Evolutionary conservation across 768 basidiomycete species (phyloP), one percentile per base, ranked within the genome.

Genomic region (Cyclocybe cylindracea): DNA sequence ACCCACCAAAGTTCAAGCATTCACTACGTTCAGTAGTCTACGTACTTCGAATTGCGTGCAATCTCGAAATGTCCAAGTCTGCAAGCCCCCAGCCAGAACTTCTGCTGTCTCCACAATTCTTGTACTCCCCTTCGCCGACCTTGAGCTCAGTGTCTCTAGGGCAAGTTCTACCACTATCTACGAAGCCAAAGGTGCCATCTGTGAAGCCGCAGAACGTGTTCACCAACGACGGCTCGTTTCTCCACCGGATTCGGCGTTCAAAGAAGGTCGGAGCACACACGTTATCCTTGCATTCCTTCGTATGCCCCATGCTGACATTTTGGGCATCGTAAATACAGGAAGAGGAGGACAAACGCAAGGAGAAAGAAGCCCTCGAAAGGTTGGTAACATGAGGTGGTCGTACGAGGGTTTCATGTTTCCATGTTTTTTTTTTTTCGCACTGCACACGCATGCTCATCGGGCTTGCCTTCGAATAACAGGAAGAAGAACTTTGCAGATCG

Each of bases 161-260:
- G 24, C 24, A 24, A 24, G 24, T 24, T 24, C 5, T 24, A 24
- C 24, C 24, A 24, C 3, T 40, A 43, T 39, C 38, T 42, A 29
- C 42, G 70, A 84, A 80, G 57, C 70, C 77, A 10, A 70, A 73
- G 43, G 50, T 66, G 14, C 45, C 52, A 24, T 42, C 54, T 7
- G 50, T 40, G 39, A 73, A 72, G 48, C 66, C 70, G 8, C 47
- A 53, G 18, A 87, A 86, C 62, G 77, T 87, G 16, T 88, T 88
- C 63, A 76, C 84, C 48, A 80, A 86, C 62, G 86, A 87, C 58
- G 86, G 86, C 7, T 85, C 84, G 7, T 87, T 87, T 64, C 68
- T 86, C 49, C 78, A 86, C 57, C 76, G 84, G 8, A 78, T 87
- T 60, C 81, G 84, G 66, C 78, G 79, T 31, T 69, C 71, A 42